Conservation (phyloP, 495 filamentous ascomycete genomes). For the Chaetomium cochliodes region DNA sequence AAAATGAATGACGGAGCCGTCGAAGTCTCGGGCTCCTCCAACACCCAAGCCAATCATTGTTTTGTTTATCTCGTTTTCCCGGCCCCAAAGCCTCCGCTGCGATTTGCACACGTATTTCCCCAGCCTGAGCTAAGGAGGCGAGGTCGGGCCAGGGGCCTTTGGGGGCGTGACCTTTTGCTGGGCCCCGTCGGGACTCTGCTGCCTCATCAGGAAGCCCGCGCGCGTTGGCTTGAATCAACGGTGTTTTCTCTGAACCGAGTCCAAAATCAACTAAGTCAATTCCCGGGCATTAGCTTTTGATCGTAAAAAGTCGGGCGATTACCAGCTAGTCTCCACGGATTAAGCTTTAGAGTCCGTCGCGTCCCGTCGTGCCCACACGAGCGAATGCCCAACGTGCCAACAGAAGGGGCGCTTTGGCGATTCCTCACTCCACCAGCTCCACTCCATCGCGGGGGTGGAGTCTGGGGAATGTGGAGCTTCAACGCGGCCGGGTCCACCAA, state of each 20-base stretch:
- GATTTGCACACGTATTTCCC: too few relatives aligned
- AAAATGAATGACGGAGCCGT: too few relatives aligned
- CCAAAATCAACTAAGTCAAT: background rate
- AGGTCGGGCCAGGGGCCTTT: too few relatives aligned
- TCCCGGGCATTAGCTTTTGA: background rate
- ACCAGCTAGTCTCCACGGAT: background rate
- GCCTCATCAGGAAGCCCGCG: too few relatives aligned
- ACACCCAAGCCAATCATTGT: too few relatives aligned
- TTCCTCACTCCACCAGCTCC: conserved; percentile 27
- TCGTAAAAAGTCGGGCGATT: background rate
- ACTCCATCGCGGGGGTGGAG: conserved; percentile 30
- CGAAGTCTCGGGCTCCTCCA: too few relatives aligned
- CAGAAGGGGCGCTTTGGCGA: conserved; percentile 17
- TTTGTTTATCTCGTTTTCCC: too few relatives aligned
- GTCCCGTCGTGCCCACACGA: background rate
- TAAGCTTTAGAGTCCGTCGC: background rate
- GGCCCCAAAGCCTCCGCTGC: too few relatives aligned
- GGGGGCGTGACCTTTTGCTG: too few relatives aligned
- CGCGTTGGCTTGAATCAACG: background rate
- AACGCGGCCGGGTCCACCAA: conserved; percentile 17
- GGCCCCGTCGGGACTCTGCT: too few relatives aligned
- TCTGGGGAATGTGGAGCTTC: conserved; percentile 34
- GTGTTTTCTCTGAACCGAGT: background rate
- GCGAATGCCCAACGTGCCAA: background rate
- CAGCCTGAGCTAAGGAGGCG: too few relatives aligned